These are phyloP conservation scores for Lactarius sp. DNA, from an alignment of 768 basidiomycete species.

Conservation along the genomic window DNA sequence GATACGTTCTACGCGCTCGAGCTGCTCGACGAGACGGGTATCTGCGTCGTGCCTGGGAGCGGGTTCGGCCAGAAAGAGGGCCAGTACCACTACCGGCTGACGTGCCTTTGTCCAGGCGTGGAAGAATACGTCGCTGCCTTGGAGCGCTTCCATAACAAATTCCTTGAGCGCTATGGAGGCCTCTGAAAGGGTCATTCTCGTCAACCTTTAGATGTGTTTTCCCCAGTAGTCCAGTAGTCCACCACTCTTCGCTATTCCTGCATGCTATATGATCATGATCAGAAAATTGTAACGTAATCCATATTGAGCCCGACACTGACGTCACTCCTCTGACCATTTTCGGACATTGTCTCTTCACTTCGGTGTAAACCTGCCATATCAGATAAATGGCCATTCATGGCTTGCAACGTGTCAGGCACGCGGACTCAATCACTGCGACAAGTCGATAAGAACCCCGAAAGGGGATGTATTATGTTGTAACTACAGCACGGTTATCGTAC, in stretches of 20 bases:
- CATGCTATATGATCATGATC: background rate
- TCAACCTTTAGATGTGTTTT: background rate
- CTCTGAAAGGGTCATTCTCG: slow-evolving; percentile 2
- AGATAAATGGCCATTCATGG: background rate
- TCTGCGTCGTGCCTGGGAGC: slow-evolving; percentile 89
- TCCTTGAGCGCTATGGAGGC: slow-evolving; percentile 46
- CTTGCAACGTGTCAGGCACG: background rate
- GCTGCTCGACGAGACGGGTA: slow-evolving; percentile 83
- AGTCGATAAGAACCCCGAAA: background rate
- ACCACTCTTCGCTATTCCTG: background rate
- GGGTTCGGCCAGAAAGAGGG: slow-evolving; percentile 94
- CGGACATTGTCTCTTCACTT: too few species aligned
- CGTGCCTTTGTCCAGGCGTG: slow-evolving; percentile 90
- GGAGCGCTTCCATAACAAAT: slow-evolving; percentile 65
- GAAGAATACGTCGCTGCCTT: slow-evolving; percentile 88
- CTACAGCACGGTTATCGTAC: slow-evolving; percentile 18
- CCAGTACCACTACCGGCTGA: slow-evolving; percentile 87
- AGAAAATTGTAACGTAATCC: background rate
- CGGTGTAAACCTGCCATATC: background rate
- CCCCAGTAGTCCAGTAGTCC: background rate
- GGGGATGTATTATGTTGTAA: slow-evolving; percentile 10
- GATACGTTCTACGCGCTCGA: slow-evolving; percentile 86
- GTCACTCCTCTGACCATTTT: background rate
- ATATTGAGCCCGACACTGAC: background rate
- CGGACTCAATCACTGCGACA: background rate